These are phyloP conservation scores for Phytophthora hybrid DNA, from an alignment of 352 stramenopile genomes.

Conservation along the genomic window DNA sequence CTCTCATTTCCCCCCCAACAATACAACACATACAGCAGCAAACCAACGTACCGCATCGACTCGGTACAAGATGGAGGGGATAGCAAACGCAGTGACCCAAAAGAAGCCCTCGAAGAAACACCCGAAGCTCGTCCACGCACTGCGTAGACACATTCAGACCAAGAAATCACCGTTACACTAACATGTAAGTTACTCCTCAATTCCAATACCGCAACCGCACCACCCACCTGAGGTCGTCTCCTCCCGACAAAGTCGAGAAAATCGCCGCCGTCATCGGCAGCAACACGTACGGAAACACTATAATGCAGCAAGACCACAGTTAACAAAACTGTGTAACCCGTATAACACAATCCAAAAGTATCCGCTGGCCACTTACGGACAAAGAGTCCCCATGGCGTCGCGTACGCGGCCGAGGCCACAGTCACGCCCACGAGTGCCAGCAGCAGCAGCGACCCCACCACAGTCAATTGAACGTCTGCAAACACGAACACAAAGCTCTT, in stretches of 20 bases:
- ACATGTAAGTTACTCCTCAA: neutral
- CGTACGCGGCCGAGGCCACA: constrained; percentile 65
- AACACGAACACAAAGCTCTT: neutral
- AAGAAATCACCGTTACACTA: neutral
- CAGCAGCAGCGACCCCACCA: constrained; percentile 60
- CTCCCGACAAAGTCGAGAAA: constrained; percentile 58
- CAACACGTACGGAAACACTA: constrained; percentile 75
- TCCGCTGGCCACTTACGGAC: constrained; percentile 46
- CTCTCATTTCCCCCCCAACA: neutral
- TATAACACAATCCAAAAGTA: neutral
- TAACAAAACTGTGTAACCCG: neutral
- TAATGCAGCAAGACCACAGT: neutral
- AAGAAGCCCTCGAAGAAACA: constrained; percentile 82
- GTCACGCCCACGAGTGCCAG: constrained; percentile 68
- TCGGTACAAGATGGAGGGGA: constrained; percentile 71
- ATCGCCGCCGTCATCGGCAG: constrained; percentile 67
- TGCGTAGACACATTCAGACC: constrained; percentile 2
- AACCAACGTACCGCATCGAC: constrained; percentile 59
- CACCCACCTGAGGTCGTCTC: constrained; percentile 61
- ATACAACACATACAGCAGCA: neutral
- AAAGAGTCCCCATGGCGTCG: constrained; percentile 74
- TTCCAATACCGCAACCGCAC: neutral
- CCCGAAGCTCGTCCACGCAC: constrained; percentile 67
- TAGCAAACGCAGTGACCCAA: constrained; percentile 69
- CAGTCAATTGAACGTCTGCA: constrained; percentile 47